phyloP scores from a whole-genome alignment of 2,329 filamentous ascomycete genomes.

The Colletotrichum gigasporum region DNA sequence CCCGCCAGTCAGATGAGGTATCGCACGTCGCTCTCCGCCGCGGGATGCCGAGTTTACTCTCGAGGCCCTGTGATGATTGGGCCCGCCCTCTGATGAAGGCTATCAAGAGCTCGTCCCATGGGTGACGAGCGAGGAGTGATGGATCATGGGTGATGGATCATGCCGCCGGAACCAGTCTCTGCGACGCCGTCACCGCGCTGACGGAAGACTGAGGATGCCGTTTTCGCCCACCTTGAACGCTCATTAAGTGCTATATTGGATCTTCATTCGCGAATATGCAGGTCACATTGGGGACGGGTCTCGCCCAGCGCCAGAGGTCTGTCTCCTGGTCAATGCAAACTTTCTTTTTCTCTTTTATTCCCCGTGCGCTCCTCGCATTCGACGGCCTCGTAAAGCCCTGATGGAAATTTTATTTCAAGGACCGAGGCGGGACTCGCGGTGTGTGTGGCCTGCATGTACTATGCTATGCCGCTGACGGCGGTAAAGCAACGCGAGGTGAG shows the following conservation, averaged over 20 bases:
- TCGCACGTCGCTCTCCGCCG: constrained; percentile 10
- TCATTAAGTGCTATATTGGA: background rate
- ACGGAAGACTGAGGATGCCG: background rate
- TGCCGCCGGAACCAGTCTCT: constrained; percentile 18
- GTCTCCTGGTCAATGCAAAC: background rate
- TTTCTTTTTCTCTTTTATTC: constrained; percentile 2
- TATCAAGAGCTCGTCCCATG: too few relatives aligned
- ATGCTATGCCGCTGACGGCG: background rate
- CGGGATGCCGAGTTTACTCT: background rate
- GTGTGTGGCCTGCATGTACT: constrained; percentile 15
- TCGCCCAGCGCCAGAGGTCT: background rate
- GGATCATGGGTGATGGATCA: too few relatives aligned
- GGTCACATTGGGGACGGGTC: background rate
- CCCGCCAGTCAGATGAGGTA: constrained; percentile 14
- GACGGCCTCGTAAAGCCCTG: background rate
- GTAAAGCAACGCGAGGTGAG: constrained; percentile 12
- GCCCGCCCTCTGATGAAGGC: background rate
- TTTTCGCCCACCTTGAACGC: constrained; percentile 3
- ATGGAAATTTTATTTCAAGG: background rate
- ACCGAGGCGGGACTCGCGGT: constrained; percentile 1
- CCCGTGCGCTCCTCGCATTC: background rate
- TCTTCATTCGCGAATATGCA: background rate
- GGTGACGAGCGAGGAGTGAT: too few relatives aligned
- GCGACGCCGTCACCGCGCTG: background rate
- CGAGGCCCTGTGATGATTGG: background rate